Evolutionary conservation across 2,329 filamentous ascomycete genomes (phyloP), one percentile per base, ranked within the genome.

Genomic region (Aspergillus fumigatiaffinis): DNA sequence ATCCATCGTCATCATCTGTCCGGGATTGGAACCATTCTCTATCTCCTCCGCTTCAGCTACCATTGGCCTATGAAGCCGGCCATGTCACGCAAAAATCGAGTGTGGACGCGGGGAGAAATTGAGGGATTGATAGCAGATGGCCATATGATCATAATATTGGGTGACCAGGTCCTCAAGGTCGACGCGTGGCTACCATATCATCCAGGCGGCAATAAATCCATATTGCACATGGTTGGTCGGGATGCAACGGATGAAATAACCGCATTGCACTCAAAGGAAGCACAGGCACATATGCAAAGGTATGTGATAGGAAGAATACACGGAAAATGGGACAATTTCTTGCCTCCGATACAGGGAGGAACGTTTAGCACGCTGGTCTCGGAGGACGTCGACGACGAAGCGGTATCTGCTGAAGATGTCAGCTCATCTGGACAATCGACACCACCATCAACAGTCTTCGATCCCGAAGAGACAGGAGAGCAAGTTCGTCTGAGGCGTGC

Each of bases 211-310:
- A 85, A 92, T 65, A 92, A 90, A 75, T 84, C 92, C 55, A 94
- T 97, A 63, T 79, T 85, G 71, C 93, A 97, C 70, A 92, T 97
- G 90, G 83, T 97, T 59, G 92, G 92, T 54, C 85, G 88, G 76
- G 92, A 96, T 84, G 93, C 91, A 47, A 96, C 93, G 9, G 92
- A 96, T 71, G 93, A 97, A 76, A 86, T 97, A 54, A 90, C 87
- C 68, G 89, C 87, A 38, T 80, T 96, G n/a, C 93, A 97, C 73
- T 96, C 92, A 1, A 64, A 78, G 21, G 88, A 92, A 67, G 87
- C 93, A 7, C 84, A 84, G 64, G 73, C 84, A 55, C 83, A 84
- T 66, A 96, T 96, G 89, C 76, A 83, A 58, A 84, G 82, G 63
- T 97, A 92, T 71, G 85, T 89, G 60, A 91, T 97, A 66, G 93